A percentile compares a stretch with the other conserved stretches of the same genome.
Evolutionary conservation across 192 early-diverging fungal genomes (phyloP).

Genomic region (Coemansia sp.): DNA sequence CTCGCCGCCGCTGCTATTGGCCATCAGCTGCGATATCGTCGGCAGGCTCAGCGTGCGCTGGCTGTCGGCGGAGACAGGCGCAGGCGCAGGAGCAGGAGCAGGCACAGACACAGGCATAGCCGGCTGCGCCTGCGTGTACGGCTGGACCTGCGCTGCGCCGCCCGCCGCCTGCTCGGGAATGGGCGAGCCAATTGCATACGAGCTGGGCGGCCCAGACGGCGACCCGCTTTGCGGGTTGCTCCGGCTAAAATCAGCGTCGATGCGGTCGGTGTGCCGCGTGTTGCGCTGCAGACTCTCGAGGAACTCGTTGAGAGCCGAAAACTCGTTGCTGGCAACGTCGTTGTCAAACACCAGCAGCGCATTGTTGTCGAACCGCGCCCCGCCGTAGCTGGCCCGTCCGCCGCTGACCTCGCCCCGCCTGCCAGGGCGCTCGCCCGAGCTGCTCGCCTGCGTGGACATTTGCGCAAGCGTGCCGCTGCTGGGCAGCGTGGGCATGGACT

Average conservation of each 20-base stretch:
- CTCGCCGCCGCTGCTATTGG: conserved; percentile 46
- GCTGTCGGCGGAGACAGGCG: background rate
- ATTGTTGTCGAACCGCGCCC: conserved; percentile 20
- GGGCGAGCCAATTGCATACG: conserved; percentile 28
- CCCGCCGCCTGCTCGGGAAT: conserved; percentile 15
- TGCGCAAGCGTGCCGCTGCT: conserved; percentile 11
- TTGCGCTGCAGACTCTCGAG: conserved; percentile 49
- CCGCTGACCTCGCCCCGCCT: background rate
- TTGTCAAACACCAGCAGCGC: conserved; percentile 41
- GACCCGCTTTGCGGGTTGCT: conserved; percentile 37
- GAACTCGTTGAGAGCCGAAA: conserved; percentile 47
- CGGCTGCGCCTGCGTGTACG: conserved; percentile 1
- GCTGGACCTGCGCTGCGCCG: conserved; percentile 5
- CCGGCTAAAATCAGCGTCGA: conserved; percentile 14
- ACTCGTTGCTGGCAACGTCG: conserved; percentile 50
- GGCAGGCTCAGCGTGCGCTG: conserved; percentile 34
- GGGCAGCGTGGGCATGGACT: conserved; percentile 6
- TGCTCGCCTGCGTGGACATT: background rate
- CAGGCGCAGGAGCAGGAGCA: no score
- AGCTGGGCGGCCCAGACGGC: conserved; percentile 30
- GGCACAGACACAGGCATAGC: no score
- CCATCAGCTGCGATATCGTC: conserved; percentile 47
- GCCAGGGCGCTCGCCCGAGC: background rate
- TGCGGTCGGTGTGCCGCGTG: conserved; percentile 17
- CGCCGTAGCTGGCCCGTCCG: background rate